Evolutionary conservation across 1,284 basidiomycete genomes (phyloP).

Genomic region (Ganoderma lucidum): DNA sequence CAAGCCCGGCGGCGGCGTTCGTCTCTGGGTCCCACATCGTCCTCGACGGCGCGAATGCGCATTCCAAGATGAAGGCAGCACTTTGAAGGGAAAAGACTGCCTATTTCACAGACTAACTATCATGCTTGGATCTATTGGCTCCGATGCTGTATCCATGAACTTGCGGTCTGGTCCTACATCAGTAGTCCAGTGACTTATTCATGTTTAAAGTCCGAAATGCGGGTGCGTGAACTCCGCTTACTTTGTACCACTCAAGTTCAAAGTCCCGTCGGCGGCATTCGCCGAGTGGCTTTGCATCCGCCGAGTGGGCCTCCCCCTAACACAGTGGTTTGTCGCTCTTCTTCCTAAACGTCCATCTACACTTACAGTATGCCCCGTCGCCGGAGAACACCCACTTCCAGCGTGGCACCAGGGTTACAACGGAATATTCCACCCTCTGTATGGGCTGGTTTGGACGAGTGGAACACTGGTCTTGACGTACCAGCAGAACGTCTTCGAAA

Average conservation of each 20-base stretch:
- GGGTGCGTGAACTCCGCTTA: background rate
- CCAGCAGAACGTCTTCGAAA: background rate
- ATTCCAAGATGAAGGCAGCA: conserved; percentile 31
- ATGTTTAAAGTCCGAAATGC: background rate
- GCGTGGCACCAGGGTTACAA: background rate
- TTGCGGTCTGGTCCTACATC: too few species aligned
- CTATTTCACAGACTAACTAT: background rate
- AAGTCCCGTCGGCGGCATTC: background rate
- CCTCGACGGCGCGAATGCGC: conserved; percentile 68
- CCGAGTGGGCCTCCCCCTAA: background rate
- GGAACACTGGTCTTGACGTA: background rate
- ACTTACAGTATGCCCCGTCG: background rate
- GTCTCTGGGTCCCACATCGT: conserved; percentile 77
- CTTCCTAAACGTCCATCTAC: background rate
- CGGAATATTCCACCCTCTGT: background rate
- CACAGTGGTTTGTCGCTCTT: background rate
- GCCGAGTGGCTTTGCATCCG: background rate
- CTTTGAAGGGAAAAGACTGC: conserved; percentile 14
- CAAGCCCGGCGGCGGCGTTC: conserved; percentile 75
- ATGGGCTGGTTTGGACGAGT: background rate
- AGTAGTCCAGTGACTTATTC: background rate
- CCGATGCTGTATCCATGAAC: background rate
- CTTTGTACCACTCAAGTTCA: too few species aligned
- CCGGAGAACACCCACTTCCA: background rate
- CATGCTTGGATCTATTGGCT: background rate